Evolutionary conservation across 768 basidiomycete genomes (phyloP).

Genomic region (Termitomyces sp.): DNA sequence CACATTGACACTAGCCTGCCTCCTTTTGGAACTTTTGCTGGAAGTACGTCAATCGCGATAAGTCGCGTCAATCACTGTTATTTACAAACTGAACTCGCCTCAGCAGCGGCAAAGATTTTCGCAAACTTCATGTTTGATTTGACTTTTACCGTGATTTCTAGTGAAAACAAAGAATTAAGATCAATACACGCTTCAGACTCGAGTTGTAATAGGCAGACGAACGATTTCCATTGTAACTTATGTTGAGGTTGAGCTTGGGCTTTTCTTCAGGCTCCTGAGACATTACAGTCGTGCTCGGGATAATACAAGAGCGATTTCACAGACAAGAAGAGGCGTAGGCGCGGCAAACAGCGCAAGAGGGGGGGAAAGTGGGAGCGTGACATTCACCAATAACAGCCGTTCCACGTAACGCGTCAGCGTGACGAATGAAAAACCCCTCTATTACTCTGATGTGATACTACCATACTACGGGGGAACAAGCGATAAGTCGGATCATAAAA

Average conservation of each 20-base stretch:
- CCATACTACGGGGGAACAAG: background rate
- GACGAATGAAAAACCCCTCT: background rate
- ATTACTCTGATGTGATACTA: background rate
- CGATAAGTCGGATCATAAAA: background rate
- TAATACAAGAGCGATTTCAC: background rate
- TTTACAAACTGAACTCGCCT: constrained; percentile 34
- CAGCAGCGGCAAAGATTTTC: constrained; percentile 63
- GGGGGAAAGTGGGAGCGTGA: constrained; percentile 6
- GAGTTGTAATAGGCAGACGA: background rate
- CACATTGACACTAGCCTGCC: constrained; percentile 27
- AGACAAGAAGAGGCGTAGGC: background rate
- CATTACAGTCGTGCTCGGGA: constrained; percentile 20
- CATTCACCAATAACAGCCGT: background rate
- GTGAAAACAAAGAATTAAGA: background rate
- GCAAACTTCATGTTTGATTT: constrained; percentile 55
- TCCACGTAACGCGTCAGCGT: constrained; percentile 3
- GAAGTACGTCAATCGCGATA: background rate
- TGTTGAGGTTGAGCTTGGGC: constrained; percentile 61
- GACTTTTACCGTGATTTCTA: constrained; percentile 65
- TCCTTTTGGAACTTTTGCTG: constrained; percentile 59
- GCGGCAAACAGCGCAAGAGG: constrained; percentile 3
- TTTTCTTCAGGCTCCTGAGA: constrained; percentile 55
- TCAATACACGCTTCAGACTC: background rate
- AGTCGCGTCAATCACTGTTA: background rate
- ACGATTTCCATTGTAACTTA: constrained; percentile 54